Conservation (phyloP, 495 filamentous ascomycete genomes). For the Neurospora sp. region DNA sequence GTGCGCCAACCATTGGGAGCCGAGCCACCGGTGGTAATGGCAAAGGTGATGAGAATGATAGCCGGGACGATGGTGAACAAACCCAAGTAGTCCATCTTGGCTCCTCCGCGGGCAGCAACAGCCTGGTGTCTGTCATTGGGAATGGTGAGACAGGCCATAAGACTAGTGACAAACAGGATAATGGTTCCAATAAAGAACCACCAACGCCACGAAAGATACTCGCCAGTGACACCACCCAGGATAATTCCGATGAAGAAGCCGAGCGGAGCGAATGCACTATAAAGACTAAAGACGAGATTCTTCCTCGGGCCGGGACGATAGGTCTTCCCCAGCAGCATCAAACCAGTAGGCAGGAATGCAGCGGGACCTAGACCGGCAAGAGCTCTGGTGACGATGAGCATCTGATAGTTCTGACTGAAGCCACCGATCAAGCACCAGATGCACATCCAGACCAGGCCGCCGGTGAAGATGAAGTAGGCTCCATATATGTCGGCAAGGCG, state of each 20-base stretch:
- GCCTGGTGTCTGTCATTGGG: constrained; percentile 50
- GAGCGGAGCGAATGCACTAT: constrained; percentile 65
- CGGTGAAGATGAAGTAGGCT: constrained; percentile 59
- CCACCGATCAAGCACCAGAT: constrained; percentile 66
- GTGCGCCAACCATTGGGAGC: constrained; percentile 62
- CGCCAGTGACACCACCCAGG: constrained; percentile 58
- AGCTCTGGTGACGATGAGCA: constrained; percentile 68
- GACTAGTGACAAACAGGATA: constrained; percentile 31
- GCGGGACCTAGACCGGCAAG: constrained; percentile 72
- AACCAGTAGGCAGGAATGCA: constrained; percentile 64
- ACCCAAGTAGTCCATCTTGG: constrained; percentile 49
- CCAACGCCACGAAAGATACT: constrained; percentile 60
- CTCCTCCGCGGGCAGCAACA: constrained; percentile 21
- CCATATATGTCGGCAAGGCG: constrained; percentile 71
- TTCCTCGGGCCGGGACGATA: constrained; percentile 81
- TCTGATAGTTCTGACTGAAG: constrained; percentile 56
- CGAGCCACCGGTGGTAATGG: constrained; percentile 65
- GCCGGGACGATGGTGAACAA: constrained; percentile 53
- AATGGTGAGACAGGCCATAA: constrained; percentile 53
- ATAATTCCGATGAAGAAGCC: constrained; percentile 82
- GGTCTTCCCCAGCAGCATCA: constrained; percentile 70
- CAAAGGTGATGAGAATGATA: constrained; percentile 63
- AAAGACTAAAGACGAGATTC: constrained; percentile 74
- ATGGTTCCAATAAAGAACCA: constrained; percentile 72
- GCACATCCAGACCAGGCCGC: constrained; percentile 60